Base-by-base conservation (phyloP, 805 yeast species). In the Sugiyamaella americana region DNA sequence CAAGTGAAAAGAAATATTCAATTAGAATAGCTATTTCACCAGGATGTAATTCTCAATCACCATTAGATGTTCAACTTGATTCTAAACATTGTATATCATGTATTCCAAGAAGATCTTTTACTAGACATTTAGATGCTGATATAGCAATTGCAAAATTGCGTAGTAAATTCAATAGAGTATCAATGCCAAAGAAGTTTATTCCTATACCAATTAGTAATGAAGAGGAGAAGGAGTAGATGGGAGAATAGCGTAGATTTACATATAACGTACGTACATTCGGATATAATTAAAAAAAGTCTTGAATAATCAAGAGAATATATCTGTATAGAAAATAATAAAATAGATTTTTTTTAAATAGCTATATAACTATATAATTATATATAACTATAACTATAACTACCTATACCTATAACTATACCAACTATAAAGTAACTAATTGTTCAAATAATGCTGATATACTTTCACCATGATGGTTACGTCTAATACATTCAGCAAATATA, bases 381-480 rank as follows among this genome's bases (percentile, higher is more conserved):
- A 35, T 5, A 35, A 35, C n/a, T 29, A 29, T n/a, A 11, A n/a
- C n/a, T 29, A 29, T 29, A n/a, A 35, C n/a, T 35, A 35, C 5
- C 11, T 35, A 5, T 8, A 17, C 18, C 18, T 6, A 5, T 16
- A 6, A 29, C n/a, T 39, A 3, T 37, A 20, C 22, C 37, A 5
- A 16, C 34, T 52, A 62, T n/a, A 61, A 52, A 29, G 51, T 48
- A 41, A 89, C 84, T 54, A 88, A 74, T 42, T 94, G 87, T 66
- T 89, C 96, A 64, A 91, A 89, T 58, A 89, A 71, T 18, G 89
- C 95, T 36, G 96, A 86, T 52, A 91, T 89, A 58, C 94, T 84
- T 71, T 91, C 98, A 65, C 98, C 99, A 59, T 91, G 89, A 66
- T 93, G 99, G 64, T 93, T 96, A 72, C 99, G 84, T 71, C 99